Evolutionary conservation across 2,329 filamentous ascomycete species (phyloP).

Genomic region (Aspergillus texensis): DNA sequence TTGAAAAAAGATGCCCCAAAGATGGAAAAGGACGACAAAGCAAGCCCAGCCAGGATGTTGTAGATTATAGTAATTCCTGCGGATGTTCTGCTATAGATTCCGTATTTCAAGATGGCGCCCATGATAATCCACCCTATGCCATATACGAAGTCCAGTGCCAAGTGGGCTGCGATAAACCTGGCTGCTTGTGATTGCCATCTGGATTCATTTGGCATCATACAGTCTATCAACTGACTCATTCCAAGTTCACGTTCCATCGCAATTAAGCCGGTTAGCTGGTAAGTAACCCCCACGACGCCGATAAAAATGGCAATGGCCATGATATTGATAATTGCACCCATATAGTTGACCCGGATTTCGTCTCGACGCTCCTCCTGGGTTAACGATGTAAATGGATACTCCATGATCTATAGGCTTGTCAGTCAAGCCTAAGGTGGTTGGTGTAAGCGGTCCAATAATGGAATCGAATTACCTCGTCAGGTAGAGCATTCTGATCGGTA

Average conservation of each 20-base stretch:
- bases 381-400: conserved; percentile 76
- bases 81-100: conserved; percentile 68
- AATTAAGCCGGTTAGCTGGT: conserved; percentile 84
- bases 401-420: conserved; percentile 41
- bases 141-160: conserved; percentile 80
- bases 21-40: conserved; percentile 78
- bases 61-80: conserved; percentile 70
- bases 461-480: conserved; percentile 32
- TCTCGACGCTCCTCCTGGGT: conserved; percentile 69
- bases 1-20: conserved; percentile 82
- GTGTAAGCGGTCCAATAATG: background rate
- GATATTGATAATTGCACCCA: conserved; percentile 72
- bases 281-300: conserved; percentile 77
- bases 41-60: conserved; percentile 74
- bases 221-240: conserved; percentile 85
- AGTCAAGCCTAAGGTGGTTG: conserved; percentile 11
- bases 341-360: conserved; percentile 69
- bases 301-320: conserved; percentile 79
- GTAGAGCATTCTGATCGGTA: conserved; percentile 43
- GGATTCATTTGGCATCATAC: conserved; percentile 79
- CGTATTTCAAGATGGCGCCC: conserved; percentile 63
- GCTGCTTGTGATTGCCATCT: conserved; percentile 77
- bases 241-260: conserved; percentile 83
- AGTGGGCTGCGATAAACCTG: conserved; percentile 75
- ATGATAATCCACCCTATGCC: conserved; percentile 81